These are phyloP conservation scores for Cystobasidium pallidum DNA, from an alignment of 1,284 basidiomycete genomes.

Conservation along the genomic window DNA sequence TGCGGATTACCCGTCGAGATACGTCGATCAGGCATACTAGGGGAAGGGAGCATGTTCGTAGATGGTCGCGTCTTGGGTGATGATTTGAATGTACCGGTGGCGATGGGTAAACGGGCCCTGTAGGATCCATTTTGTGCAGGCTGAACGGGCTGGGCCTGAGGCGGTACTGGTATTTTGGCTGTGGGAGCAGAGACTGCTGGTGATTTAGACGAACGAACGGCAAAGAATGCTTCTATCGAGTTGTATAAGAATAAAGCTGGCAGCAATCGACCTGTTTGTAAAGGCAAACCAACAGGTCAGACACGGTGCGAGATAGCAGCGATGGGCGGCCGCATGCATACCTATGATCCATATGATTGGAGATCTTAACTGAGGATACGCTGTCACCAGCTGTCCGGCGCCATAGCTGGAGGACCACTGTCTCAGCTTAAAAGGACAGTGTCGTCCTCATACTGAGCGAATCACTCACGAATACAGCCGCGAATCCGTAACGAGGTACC, in stretches of 20 bases:
- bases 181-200: neutral
- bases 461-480: slow-evolving; percentile 33
- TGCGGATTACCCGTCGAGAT: neutral
- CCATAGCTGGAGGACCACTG: neutral
- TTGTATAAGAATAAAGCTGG: slow-evolving; percentile 28
- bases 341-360: slow-evolving; percentile 31
- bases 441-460: neutral
- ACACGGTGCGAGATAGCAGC: neutral
- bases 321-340: neutral
- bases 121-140: neutral
- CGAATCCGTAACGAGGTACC: slow-evolving; percentile 41
- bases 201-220: slow-evolving; percentile 13
- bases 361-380: slow-evolving; percentile 3
- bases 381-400: slow-evolving; percentile 8
- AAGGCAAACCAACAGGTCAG: neutral
- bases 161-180: slow-evolving; percentile 6
- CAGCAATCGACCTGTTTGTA: slow-evolving; percentile 29
- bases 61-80: slow-evolving; percentile 41
- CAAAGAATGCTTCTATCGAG: slow-evolving; percentile 29
- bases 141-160: slow-evolving; percentile 17
- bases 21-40: slow-evolving; percentile 17
- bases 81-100: slow-evolving; percentile 31
- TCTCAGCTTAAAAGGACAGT: neutral
- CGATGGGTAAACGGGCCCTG: slow-evolving; percentile 10
- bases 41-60: slow-evolving; percentile 23